Evolutionary conservation across 768 basidiomycete genomes (phyloP), one percentile per base, ranked within the genome.

Genomic region (Dioszegia crocea): DNA sequence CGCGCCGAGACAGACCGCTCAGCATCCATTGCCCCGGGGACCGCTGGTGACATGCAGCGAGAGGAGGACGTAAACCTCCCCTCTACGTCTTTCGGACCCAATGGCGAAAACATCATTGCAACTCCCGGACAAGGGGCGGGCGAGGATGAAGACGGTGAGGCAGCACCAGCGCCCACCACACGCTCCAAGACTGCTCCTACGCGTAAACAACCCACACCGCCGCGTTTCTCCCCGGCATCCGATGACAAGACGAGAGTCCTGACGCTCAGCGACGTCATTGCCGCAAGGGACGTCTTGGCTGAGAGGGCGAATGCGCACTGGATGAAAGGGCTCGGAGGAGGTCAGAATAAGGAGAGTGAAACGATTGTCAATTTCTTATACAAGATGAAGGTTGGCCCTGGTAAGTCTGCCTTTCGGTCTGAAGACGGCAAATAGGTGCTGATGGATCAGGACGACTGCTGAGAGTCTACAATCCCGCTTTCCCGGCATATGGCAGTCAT

Each of bases 81-180:
- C 39, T n/a, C 31, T 11, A 12, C 27, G 3, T 4, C 51, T 16
- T 6, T 33, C 16, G 12, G 26, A 17, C 17, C 50, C 53, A 16
- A 24, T 6, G 53, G 43, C 6, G 39, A 23, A 27, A 24, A 14
- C 33, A 33, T 14, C 33, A 33, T 6, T 33, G 6, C 33, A 6
- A 14, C 17, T 17, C 26, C 14, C 23, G 52, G 26, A 3, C 3
- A n/a, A 30, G 59, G 14, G 4, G 52, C 23, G 16, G 89, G 89
- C n/a, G 88, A 87, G 62, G n/a, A n/a, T n/a, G 89, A 78, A 16
- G 53, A 52, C 33, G 33, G 8, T 14, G 33, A 33, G 16, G 26
- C 47, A 10, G 29, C 43, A 17, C 52, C 62, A 9, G 56, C 67
- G 17, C 63, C 66, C 11, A 60, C 64, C 17, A 73, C 71, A 17